A percentile compares a stretch with the other conserved stretches of the same genome.
Conservation (phyloP, 345 rosid species). For the Gossypium arboreum region DNA sequence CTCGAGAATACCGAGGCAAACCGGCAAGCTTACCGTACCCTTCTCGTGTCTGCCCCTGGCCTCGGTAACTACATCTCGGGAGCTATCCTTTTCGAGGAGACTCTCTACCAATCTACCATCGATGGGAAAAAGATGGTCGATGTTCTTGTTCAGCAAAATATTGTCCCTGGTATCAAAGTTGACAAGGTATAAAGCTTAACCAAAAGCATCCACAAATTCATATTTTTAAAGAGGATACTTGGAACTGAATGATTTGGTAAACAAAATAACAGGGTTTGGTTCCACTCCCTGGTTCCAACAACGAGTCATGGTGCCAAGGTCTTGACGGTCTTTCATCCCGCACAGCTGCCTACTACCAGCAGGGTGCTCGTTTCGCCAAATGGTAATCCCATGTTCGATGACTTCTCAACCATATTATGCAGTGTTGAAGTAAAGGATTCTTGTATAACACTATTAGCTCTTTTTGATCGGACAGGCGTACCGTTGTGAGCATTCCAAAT, state of each 20-base stretch:
- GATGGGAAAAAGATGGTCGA: slow-evolving; percentile 91
- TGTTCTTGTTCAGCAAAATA: slow-evolving; percentile 76
- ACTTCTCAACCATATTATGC: not conserved
- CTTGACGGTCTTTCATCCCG: slow-evolving; percentile 94
- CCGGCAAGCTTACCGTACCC: slow-evolving; percentile 94
- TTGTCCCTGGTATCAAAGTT: slow-evolving; percentile 94
- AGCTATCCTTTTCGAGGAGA: slow-evolving; percentile 92
- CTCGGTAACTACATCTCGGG: slow-evolving; percentile 88
- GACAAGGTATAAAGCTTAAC: slow-evolving; percentile 61
- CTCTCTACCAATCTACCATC: slow-evolving; percentile 82
- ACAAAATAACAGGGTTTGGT: slow-evolving; percentile 77
- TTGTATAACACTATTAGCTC: slow-evolving; percentile 4
- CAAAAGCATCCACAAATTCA: not conserved
- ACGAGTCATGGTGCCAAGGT: slow-evolving; percentile 99
- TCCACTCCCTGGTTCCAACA: slow-evolving; percentile 86
- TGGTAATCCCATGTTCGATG: slow-evolving; percentile 43
- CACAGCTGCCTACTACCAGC: slow-evolving; percentile 95
- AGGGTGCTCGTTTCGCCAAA: slow-evolving; percentile 99
- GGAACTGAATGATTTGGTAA: not conserved
- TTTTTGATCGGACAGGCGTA: slow-evolving; percentile 59
- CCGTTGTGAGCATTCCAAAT: slow-evolving; percentile 97
- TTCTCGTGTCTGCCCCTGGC: slow-evolving; percentile 74
- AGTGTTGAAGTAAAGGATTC: not conserved
- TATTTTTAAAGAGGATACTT: not conserved
- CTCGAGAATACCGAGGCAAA: slow-evolving; percentile 94